Percentiles rank a stretch among this genome's conserved stretches.
These are phyloP conservation scores for Pisolithus orientalis DNA, from an alignment of 768 basidiomycete genomes.

Conservation along the genomic window DNA sequence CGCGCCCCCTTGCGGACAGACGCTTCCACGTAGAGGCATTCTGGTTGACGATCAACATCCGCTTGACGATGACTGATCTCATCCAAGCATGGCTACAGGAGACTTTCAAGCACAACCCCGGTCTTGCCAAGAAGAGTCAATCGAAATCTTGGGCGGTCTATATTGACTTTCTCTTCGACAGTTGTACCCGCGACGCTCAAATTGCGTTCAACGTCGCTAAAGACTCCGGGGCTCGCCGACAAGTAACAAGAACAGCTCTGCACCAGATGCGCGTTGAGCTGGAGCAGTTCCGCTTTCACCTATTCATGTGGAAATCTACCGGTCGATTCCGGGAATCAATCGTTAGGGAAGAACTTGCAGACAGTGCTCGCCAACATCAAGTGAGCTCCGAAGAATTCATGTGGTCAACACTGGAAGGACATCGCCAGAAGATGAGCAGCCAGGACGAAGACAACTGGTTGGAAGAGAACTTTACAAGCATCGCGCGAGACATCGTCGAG, in stretches of 20 bases:
- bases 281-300: constrained; percentile 45
- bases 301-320: constrained; percentile 27
- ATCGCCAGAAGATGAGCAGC: constrained; percentile 21
- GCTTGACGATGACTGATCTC: constrained; percentile 44
- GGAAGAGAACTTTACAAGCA: constrained; percentile 32
- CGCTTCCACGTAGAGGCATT: constrained; percentile 58
- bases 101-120: constrained; percentile 14
- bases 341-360: constrained; percentile 14
- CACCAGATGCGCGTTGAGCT: constrained; percentile 40
- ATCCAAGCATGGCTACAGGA: constrained; percentile 36
- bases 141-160: constrained; percentile 44
- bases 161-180: constrained; percentile 37
- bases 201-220: constrained; percentile 42
- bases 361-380: constrained; percentile 11
- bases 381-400: constrained; percentile 4
- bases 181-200: constrained; percentile 41
- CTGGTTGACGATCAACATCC: constrained; percentile 47
- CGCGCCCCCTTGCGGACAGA: constrained; percentile 51
- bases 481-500: constrained; percentile 33
- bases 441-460: constrained; percentile 34
- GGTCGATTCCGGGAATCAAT: constrained; percentile 12
- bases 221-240: constrained; percentile 46
- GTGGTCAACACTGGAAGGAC: neutral
- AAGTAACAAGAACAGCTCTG: constrained; percentile 40
- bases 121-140: constrained; percentile 8